Conservation (phyloP, 1,284 basidiomycete genomes). For the Schizophyllum commune region DNA sequence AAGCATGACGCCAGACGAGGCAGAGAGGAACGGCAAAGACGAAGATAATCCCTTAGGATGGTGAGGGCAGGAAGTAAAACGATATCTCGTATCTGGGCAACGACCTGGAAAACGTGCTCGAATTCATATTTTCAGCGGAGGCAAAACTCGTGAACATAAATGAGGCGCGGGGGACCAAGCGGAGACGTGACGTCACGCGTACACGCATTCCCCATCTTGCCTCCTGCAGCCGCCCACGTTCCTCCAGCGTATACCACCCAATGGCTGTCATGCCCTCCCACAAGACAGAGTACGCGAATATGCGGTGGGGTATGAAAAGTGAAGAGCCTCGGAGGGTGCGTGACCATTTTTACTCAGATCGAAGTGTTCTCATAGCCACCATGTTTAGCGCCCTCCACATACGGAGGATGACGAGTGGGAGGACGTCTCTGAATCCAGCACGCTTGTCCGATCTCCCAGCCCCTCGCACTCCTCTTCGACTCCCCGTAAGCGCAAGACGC, state of each 20-base stretch:
- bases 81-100: background rate
- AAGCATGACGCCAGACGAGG: background rate
- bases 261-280: background rate
- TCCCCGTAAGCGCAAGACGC: background rate
- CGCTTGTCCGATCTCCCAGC: background rate
- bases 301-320: background rate
- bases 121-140: background rate
- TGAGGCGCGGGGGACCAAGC: background rate
- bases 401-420: background rate
- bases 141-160: background rate
- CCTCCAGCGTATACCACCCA: too few species aligned
- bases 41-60: background rate
- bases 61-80: background rate
- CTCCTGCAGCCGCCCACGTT: background rate
- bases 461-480: background rate
- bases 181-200: background rate
- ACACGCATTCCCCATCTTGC: background rate
- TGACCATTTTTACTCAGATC: background rate
- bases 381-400: background rate
- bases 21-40: background rate
- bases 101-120: background rate
- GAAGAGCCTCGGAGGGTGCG: background rate
- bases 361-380: background rate
- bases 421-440: background rate
- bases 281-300: background rate